Conservation (phyloP, 495 filamentous ascomycete species). For the Penicillium longicatenatum region DNA sequence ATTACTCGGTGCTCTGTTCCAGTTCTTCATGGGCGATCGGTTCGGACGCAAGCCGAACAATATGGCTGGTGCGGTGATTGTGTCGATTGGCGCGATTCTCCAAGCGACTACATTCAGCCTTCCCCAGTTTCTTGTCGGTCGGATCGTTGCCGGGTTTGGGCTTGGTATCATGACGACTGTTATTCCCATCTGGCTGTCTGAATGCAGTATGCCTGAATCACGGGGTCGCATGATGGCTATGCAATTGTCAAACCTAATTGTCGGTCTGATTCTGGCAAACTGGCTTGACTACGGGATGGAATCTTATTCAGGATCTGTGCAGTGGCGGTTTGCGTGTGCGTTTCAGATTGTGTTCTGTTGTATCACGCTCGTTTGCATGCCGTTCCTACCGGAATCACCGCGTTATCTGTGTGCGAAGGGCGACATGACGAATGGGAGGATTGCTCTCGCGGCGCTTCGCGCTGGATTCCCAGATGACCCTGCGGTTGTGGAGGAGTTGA, state of each 20-base stretch:
- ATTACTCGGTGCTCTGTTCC: conserved; percentile 15
- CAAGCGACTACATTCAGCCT: conserved; percentile 47
- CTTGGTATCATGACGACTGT: conserved; percentile 65
- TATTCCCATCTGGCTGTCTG: conserved; percentile 69
- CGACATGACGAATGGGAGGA: conserved; percentile 55
- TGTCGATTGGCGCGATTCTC: conserved; percentile 57
- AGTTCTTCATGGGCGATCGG: conserved; percentile 32
- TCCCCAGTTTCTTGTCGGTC: conserved; percentile 62
- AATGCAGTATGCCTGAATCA: conserved; percentile 63
- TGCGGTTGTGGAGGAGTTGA: conserved; percentile 16
- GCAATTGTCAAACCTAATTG: conserved; percentile 23
- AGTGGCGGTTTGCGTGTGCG: conserved; percentile 61
- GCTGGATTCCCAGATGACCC: conserved; percentile 12
- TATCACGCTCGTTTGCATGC: conserved; percentile 36
- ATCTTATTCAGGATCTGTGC: conserved; percentile 12
- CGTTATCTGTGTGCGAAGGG: conserved; percentile 45
- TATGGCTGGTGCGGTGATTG: conserved; percentile 57
- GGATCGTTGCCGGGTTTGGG: conserved; percentile 72
- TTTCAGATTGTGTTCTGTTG: conserved; percentile 58
- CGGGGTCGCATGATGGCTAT: conserved; percentile 63
- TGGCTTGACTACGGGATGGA: conserved; percentile 29
- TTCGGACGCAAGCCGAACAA: conserved; percentile 63
- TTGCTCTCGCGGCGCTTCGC: conserved; percentile 48
- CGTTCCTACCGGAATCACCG: conserved; percentile 28
- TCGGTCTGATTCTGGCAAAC: conserved; percentile 21